phyloP scores from a whole-genome alignment of 2,329 filamentous ascomycete species.

The Pseudogymnoascus verrucosus region DNA sequence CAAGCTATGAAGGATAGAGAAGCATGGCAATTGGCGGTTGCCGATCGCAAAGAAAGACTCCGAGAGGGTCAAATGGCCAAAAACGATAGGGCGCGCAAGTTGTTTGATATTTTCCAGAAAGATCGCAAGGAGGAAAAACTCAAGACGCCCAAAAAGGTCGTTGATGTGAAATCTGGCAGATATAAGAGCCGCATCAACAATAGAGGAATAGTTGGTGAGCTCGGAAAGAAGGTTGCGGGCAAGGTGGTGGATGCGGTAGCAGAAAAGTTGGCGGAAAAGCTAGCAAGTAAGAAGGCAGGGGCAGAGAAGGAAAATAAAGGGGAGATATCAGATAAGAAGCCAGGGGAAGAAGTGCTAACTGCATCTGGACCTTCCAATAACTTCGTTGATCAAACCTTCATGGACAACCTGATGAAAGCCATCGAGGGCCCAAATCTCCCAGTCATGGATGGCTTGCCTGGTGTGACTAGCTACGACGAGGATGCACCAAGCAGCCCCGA shows the following conservation, averaged over 20 bases:
- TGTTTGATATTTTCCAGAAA: constrained; percentile 3
- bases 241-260: not conserved
- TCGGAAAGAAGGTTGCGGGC: not conserved
- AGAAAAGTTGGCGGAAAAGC: not conserved
- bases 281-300: not conserved
- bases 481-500: not conserved
- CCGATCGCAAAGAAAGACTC: not conserved
- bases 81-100: not conserved
- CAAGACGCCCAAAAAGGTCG: not conserved
- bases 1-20: not conserved
- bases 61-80: not conserved
- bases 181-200: not conserved
- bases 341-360: not conserved
- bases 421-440: not conserved
- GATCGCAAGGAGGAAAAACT: not conserved
- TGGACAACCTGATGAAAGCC: not conserved
- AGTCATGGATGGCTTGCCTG: not conserved
- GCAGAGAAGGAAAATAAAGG: not conserved
- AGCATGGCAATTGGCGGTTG: not conserved
- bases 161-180: not conserved
- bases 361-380: not conserved
- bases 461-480: not conserved
- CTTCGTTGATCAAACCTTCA: not conserved
- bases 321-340: not conserved
- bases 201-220: not conserved